phyloP scores from a whole-genome alignment of 1,139 yeast species.

The Diutina mesorugosa region DNA sequence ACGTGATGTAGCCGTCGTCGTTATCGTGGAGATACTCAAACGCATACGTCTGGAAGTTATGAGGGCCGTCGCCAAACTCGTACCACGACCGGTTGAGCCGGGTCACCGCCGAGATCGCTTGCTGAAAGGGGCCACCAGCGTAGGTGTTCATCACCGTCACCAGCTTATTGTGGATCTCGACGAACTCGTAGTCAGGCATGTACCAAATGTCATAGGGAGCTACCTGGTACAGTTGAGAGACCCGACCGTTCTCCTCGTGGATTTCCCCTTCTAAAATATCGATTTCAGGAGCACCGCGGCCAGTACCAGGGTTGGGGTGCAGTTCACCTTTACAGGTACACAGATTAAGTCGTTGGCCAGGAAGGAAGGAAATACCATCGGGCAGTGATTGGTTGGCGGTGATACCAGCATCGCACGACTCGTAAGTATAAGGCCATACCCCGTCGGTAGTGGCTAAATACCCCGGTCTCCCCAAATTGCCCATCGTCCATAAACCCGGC shows the following conservation, averaged over 20 bases:
- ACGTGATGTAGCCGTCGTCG: slow-evolving; percentile 57
- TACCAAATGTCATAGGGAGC: slow-evolving; percentile 88
- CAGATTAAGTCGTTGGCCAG: slow-evolving; percentile 56
- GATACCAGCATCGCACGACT: slow-evolving; percentile 74
- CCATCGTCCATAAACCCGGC: slow-evolving; percentile 90
- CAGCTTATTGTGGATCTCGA: slow-evolving; percentile 48
- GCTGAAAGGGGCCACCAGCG: slow-evolving; percentile 78
- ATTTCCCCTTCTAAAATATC: slow-evolving; percentile 73
- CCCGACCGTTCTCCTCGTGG: slow-evolving; percentile 37
- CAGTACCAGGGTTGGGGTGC: slow-evolving; percentile 69
- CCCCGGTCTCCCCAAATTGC: slow-evolving; percentile 79
- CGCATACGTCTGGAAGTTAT: slow-evolving; percentile 14
- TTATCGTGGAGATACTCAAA: slow-evolving; percentile 60
- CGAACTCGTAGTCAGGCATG: slow-evolving; percentile 62
- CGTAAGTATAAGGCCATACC: slow-evolving; percentile 83
- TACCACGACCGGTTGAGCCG: slow-evolving; percentile 40
- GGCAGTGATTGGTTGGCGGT: slow-evolving; percentile 79
- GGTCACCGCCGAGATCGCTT: slow-evolving; percentile 67
- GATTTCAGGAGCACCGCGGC: slow-evolving; percentile 86
- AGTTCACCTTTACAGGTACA: slow-evolving; percentile 70
- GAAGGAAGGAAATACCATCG: slow-evolving; percentile 68
- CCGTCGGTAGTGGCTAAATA: slow-evolving; percentile 71
- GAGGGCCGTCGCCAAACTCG: slow-evolving; percentile 11
- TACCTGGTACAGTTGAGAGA: slow-evolving; percentile 70
- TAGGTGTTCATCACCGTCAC: slow-evolving; percentile 63